Conservation (phyloP, 345 rosid genomes). For the Garcia nutans region DNA sequence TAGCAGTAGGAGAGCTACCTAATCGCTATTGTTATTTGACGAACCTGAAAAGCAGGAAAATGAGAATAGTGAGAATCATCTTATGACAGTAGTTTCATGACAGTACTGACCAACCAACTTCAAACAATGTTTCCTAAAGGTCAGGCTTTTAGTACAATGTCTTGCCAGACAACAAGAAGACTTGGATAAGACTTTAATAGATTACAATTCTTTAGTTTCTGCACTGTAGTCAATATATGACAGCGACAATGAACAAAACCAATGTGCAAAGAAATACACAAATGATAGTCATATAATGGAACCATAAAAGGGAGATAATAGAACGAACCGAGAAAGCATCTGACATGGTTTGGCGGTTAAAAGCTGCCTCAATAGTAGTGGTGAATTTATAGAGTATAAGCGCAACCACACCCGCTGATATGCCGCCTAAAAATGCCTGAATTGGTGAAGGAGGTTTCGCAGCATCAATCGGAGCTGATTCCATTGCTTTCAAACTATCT, state of each 20-base stretch:
- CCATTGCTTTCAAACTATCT: conserved; percentile 63
- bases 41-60: conserved; percentile 56
- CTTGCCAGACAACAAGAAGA: neutral
- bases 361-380: conserved; percentile 64
- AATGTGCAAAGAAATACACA: neutral
- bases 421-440: conserved; percentile 77
- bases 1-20: conserved; percentile 43
- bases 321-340: conserved; percentile 68
- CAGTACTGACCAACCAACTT: neutral
- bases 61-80: conserved; percentile 17
- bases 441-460: conserved; percentile 63
- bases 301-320: neutral
- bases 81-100: neutral
- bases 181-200: neutral
- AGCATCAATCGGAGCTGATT: conserved; percentile 51
- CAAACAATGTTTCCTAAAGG: neutral
- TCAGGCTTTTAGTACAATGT: neutral
- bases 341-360: conserved; percentile 73
- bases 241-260: neutral
- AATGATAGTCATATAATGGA: neutral
- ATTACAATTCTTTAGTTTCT: neutral
- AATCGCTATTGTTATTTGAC: conserved; percentile 79
- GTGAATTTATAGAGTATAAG: conserved; percentile 86
- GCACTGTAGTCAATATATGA: neutral
- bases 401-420: conserved; percentile 80